Conservation (phyloP, 805 yeast species). For the Teunomyces panamensis region DNA sequence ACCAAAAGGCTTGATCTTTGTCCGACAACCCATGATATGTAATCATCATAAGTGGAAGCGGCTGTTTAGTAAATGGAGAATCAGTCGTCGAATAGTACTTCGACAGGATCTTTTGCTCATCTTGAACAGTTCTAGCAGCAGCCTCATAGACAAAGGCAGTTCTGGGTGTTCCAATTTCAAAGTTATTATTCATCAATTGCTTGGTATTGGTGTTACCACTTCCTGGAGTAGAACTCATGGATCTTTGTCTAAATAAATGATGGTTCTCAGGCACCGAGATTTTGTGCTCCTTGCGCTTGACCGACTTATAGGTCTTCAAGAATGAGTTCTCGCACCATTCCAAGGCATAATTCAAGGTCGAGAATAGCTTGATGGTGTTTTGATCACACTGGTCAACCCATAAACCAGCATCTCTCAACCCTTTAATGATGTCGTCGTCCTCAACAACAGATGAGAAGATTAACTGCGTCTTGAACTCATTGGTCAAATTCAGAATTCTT, state of each 20-base stretch:
- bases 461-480: slow-evolving; percentile 65
- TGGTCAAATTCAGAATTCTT: slow-evolving; percentile 74
- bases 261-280: slow-evolving; percentile 10
- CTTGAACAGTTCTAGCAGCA: slow-evolving; percentile 44
- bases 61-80: slow-evolving; percentile 44
- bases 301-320: slow-evolving; percentile 54
- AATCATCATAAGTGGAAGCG: slow-evolving; percentile 62
- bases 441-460: slow-evolving; percentile 76
- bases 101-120: slow-evolving; percentile 41
- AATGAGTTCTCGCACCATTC: slow-evolving; percentile 98
- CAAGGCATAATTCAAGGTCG: slow-evolving; percentile 78
- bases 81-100: slow-evolving; percentile 47
- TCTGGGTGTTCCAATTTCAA: slow-evolving; percentile 49
- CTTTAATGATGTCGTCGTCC: slow-evolving; percentile 61
- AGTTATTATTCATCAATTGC: slow-evolving; percentile 13
- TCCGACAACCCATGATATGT: slow-evolving; percentile 60
- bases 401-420: slow-evolving; percentile 80
- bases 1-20: slow-evolving; percentile 58
- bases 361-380: slow-evolving; percentile 57
- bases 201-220: slow-evolving; percentile 8
- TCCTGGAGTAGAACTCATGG: slow-evolving; percentile 5
- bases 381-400: slow-evolving; percentile 44
- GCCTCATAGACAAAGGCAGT: slow-evolving; percentile 52
- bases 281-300: slow-evolving; percentile 18
- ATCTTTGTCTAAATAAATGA: slow-evolving; percentile 6